Conservation (phyloP, 2,329 filamentous ascomycete genomes). For the Catunica adiposa region DNA sequence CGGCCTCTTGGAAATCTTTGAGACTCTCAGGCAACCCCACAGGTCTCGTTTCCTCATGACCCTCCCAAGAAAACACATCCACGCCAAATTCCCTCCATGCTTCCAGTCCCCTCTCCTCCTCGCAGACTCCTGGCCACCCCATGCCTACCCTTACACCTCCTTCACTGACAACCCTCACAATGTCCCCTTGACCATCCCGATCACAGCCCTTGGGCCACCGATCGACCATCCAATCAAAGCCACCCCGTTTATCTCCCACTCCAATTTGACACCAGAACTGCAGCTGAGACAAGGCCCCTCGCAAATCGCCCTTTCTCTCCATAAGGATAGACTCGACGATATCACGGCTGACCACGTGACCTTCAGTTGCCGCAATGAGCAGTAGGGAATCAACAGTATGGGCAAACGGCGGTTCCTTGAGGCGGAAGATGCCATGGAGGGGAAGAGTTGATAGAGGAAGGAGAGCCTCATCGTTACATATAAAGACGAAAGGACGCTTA, state of each 20-base stretch:
- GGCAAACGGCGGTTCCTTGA: conserved; percentile 47
- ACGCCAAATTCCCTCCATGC: conserved; percentile 52
- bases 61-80: conserved; percentile 41
- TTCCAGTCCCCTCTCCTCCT: conserved; percentile 43
- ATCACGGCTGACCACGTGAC: conserved; percentile 55
- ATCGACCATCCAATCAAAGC: conserved; percentile 76
- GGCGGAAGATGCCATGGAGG: conserved; percentile 73
- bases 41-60: conserved; percentile 16
- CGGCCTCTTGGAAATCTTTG: conserved; percentile 34
- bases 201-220: conserved; percentile 60
- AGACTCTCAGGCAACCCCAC: conserved; percentile 21
- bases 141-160: conserved; percentile 63
- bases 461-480: conserved; percentile 81
- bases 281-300: conserved; percentile 66
- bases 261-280: conserved; percentile 97
- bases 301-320: conserved; percentile 53
- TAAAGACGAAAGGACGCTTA: conserved; percentile 84
- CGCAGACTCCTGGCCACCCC: conserved; percentile 56
- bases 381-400: conserved; percentile 66
- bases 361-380: conserved; percentile 72
- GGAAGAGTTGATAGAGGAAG: conserved; percentile 58
- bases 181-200: conserved; percentile 47
- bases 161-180: conserved; percentile 63
- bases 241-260: conserved; percentile 73
- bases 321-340: conserved; percentile 55